Base-by-base conservation (phyloP, 2,329 filamentous ascomycete genomes). In the Trichoderma harzianum region DNA sequence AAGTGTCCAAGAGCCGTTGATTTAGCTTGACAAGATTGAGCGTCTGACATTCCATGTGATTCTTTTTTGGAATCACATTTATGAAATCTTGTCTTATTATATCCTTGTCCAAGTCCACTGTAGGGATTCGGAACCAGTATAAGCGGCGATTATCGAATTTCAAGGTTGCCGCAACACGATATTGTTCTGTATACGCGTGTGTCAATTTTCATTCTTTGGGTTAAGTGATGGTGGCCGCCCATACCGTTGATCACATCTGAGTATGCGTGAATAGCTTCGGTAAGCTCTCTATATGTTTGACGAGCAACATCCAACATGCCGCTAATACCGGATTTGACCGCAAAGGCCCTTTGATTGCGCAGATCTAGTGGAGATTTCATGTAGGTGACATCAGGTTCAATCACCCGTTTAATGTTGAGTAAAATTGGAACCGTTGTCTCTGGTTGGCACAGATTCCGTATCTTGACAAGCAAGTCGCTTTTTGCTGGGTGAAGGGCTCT, bases 241-340 rank as follows among this genome's bases (percentile, higher is more conserved):
- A 70, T 80, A 92, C 93, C 85, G 73, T 88, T 88, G 12, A 98
- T 80, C 18, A 89, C 86, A 26, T 88, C 86, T 3, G 95, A 86
- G 78, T 95, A 89, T 66, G 91, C 86, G 75, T 92, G 88, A 5
- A 93, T 89, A 79, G 97, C 93, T 63, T 92, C 88, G 6, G 91
- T 96, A 2, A 92, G 90, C 79, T 98, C 95, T 76, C 96, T 97
- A 82, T 96, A 98, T 0, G 93, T 94, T 77, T 94, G 92, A 6
- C 95, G 89, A 39, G 94, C 93, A 47, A 98, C 92, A 81, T 98
- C 95, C 5, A 98, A 88, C 71, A 98, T 87, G 3, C 93, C 93
- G 76, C 93, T 94, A 55, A 96, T 90, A 0, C 93, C 93, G 60
- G 93, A 89, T 83, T 92, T 96, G 36, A 98, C 91, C 26, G 95